Conservation (phyloP, 345 rosid genomes). For the Dimocarpus longan region DNA sequence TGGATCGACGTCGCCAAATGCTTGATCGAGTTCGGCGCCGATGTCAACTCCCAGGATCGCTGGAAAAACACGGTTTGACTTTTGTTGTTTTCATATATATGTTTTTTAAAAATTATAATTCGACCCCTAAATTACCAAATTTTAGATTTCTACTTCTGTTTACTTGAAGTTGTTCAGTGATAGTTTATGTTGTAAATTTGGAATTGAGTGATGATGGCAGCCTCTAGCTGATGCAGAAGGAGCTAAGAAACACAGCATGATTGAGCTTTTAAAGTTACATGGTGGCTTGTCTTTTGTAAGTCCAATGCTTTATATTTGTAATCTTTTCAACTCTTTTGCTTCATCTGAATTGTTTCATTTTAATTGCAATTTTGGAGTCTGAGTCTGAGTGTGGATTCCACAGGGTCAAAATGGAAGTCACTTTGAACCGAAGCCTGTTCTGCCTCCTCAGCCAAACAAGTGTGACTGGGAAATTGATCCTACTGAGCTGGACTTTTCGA, state of each 20-base stretch:
- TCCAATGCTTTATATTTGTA: constrained; percentile 10
- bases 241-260: constrained; percentile 78
- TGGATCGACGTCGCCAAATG: constrained; percentile 92
- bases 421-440: constrained; percentile 94
- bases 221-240: constrained; percentile 99
- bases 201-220: constrained; percentile 40
- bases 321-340: not conserved
- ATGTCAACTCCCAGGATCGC: constrained; percentile 99
- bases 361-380: constrained; percentile 4
- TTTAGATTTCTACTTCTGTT: not conserved
- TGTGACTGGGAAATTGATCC: constrained; percentile 99
- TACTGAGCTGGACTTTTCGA: constrained; percentile 89
- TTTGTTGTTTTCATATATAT: not conserved
- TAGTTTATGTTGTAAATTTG: constrained; percentile 4
- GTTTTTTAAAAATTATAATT: not conserved
- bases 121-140: not conserved
- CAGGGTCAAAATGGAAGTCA: constrained; percentile 99
- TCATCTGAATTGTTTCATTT: constrained; percentile 10
- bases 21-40: constrained; percentile 85
- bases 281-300: constrained; percentile 96
- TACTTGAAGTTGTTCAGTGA: not conserved
- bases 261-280: constrained; percentile 69
- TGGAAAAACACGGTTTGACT: constrained; percentile 90
- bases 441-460: constrained; percentile 92
- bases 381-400: constrained; percentile 27